Conservation (phyloP, 2,329 filamentous ascomycete species). For the Aspergillus jensenii region DNA sequence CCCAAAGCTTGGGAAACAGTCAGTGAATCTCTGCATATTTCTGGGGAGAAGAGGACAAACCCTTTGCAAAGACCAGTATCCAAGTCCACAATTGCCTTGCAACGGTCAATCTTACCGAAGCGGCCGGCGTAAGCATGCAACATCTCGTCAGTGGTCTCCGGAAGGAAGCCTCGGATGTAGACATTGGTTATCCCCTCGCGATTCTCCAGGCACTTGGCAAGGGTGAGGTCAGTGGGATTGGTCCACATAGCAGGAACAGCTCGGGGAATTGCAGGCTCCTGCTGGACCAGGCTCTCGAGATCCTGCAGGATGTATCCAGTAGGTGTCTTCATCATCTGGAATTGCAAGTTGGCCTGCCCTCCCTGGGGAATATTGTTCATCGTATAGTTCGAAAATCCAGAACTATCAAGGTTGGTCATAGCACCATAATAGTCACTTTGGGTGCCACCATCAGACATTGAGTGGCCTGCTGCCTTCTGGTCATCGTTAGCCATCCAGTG, state of each 20-base stretch:
- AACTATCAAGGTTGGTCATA: conserved; percentile 53
- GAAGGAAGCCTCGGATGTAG: conserved; percentile 94
- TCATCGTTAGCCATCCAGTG: conserved; percentile 46
- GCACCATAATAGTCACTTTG: conserved; percentile 63
- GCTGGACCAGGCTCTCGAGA: conserved; percentile 65
- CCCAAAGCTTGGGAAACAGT: conserved; percentile 67
- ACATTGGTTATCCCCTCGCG: conserved; percentile 95
- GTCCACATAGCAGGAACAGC: conserved; percentile 85
- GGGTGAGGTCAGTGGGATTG: conserved; percentile 80
- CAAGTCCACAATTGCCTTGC: conserved; percentile 97
- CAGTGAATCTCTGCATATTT: conserved; percentile 20
- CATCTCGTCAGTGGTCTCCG: conserved; percentile 91
- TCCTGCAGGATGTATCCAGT: conserved; percentile 48
- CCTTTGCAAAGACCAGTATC: conserved; percentile 94
- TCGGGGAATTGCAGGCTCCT: conserved; percentile 79
- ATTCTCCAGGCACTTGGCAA: conserved; percentile 93
- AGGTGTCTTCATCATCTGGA: conserved; percentile 48
- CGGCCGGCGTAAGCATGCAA: conserved; percentile 78
- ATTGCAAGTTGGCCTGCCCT: conserved; percentile 35
- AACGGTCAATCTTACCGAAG: conserved; percentile 92
- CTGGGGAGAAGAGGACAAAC: conserved; percentile 53
- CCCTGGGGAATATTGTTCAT: conserved; percentile 67
- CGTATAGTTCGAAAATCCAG: conserved; percentile 44
- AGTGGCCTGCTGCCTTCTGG: conserved; percentile 56
- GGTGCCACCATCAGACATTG: conserved; percentile 60